Evolutionary conservation across 1,284 basidiomycete genomes (phyloP), one percentile per base, ranked within the genome.

Genomic region (Clitocybe nebularis): DNA sequence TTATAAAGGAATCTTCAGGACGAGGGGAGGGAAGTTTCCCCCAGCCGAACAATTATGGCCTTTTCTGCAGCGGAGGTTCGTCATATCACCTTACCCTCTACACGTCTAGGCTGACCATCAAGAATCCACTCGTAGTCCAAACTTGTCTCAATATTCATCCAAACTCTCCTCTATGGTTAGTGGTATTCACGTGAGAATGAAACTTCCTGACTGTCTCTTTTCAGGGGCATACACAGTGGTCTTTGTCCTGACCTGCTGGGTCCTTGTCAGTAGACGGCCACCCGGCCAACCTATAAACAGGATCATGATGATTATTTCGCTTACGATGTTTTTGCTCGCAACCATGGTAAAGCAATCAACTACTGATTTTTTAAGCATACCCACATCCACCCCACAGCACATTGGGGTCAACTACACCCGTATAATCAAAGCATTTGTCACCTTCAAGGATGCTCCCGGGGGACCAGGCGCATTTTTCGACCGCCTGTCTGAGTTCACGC

Each of bases 261-360:
- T 54, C 14, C 50, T 59, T 42, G 47, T 56, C 8, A 32, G 45
- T 16, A 45, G 47, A 35, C 51, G 54, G 17, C 50, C 50, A 3
- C 33, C 36, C 2, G 47, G 50, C 5, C 52, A 47, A 25, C 41
- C 43, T 9, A 29, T 56, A 8, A 55, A 55, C 39, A 52, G 52
- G 28, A 26, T 45, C 3, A 57, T 60, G 57, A 20, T 59, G 2
- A 44, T 33, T 5, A 50, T 57, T 14, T 54, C 58, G 0, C 26
- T 56, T 10, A 48, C 44, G 17, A 58, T 62, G 58, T 59, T 59
- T 30, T 30, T 44, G 17, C 45, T 60, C n/a, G 58, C 57, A n/a
- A 59, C 58, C 17, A 55, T 59, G 50, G 60, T 62, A 33, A 20
- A 38, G 7, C 14, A 10, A 5, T 20, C n/a, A n/a, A n/a, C 3